phyloP scores from a whole-genome alignment of 805 yeast species.

The Ogataea parapolymorpha region DNA sequence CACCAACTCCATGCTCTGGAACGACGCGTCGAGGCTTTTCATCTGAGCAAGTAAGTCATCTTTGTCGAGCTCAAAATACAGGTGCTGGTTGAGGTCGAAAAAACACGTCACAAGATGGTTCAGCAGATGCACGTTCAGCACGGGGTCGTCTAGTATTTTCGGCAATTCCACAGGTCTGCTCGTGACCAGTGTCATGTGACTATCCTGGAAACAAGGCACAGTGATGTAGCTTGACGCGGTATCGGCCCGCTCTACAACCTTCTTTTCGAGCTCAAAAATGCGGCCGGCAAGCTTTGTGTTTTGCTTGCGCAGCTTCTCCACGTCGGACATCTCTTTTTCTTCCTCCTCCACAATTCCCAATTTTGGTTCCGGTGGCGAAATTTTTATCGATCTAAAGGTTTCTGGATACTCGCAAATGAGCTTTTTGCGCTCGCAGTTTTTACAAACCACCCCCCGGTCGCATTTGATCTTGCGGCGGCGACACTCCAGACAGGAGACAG shows the following conservation, averaged over 20 bases:
- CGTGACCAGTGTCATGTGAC: conserved; percentile 3
- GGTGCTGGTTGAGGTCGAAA: conserved; percentile 1
- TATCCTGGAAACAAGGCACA: conserved; percentile 4
- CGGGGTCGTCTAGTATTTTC: conserved; percentile 4
- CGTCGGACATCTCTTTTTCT: neutral
- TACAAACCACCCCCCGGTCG: conserved; percentile 37
- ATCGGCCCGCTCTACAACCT: neutral
- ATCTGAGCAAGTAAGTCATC: conserved; percentile 3
- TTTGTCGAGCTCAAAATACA: conserved; percentile 10
- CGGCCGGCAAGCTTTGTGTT: conserved; percentile 2
- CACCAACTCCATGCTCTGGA: conserved; percentile 17
- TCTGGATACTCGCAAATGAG: conserved; percentile 42
- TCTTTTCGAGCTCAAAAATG: conserved; percentile 1
- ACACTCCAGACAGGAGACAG: conserved; percentile 34
- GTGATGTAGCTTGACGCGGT: conserved; percentile 1
- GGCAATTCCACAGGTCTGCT: conserved; percentile 15
- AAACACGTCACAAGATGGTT: conserved; percentile 4
- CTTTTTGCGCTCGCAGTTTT: conserved; percentile 37
- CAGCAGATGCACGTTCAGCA: conserved; percentile 6
- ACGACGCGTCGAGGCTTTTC: conserved; percentile 3
- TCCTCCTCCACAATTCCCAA: neutral
- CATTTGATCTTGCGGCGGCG: conserved; percentile 35
- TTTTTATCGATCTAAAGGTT: conserved; percentile 41
- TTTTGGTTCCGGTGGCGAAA: conserved; percentile 9
- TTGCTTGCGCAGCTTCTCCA: conserved; percentile 3